Evolutionary conservation across 2,329 filamentous ascomycete species (phyloP), one percentile per base, ranked within the genome.

Genomic region (Venturia aucupariae): DNA sequence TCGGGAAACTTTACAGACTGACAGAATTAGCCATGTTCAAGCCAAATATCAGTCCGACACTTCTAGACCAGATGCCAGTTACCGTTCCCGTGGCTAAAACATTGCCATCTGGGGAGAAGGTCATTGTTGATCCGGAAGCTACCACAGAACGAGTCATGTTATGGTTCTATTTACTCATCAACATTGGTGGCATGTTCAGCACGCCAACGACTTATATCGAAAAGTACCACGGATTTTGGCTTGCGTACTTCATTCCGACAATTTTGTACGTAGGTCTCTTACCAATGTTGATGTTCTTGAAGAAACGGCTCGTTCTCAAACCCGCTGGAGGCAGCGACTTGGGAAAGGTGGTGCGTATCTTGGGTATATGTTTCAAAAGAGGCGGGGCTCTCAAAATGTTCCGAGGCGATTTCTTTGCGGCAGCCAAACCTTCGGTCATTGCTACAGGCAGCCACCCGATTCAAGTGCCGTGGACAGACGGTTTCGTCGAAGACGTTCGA

Each of bases 241-340:
- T 76, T 19, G 69, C 75, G 15, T 74, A 75, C 60, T 68, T 76
- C 1, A 67, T 77, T 0, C 75, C 75, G 0, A 66, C 42, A 17
- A 17, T 32, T 27, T 22, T 62, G 15, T 62, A 48, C 19, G 1
- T 46, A 8, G 32, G 10, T 4, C 24, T 51, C 6, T 27, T 51
- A 19, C 41, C 60, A 51, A 38, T 51, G 41, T 38, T 62, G 7
- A n/a, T 38, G 15, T 48, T n/a, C 42, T 11, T 46, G 39, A 62
- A 44, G 60, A 62, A 62, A 51, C 41, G 44, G 8, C 44, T 48
- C 17, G 60, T 79, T 60, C 73, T 80, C 24, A 75, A 80, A 69
- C 75, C 76, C 4, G 78, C 79, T 0, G 77, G 75, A 59, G 79
- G 79, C 69, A 78, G 75, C 66, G 78, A 81, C 67, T 72, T 81